Percentiles rank a stretch among this genome's conserved stretches.
Evolutionary conservation across 768 basidiomycete genomes (phyloP).

Genomic region (Rhizopogon rudus): DNA sequence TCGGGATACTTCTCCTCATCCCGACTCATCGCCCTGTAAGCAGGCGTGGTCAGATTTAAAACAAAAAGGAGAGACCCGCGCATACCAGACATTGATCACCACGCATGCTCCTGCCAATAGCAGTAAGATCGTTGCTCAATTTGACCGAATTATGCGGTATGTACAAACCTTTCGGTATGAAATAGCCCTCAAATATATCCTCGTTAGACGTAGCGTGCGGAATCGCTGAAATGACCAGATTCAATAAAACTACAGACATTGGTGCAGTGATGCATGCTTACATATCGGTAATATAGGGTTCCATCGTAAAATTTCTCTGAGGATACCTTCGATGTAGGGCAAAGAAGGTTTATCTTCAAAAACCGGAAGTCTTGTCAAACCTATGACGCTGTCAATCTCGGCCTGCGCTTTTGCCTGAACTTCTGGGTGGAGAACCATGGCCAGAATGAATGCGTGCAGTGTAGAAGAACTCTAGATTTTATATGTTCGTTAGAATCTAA

Average conservation of each 20-base stretch:
- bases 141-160: not conserved
- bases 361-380: slow-evolving; percentile 12
- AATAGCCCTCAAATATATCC: slow-evolving; percentile 37
- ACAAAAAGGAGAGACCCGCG: not conserved
- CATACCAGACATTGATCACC: slow-evolving; percentile 16
- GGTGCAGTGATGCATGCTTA: slow-evolving; percentile 4
- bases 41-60: not conserved
- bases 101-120: slow-evolving; percentile 13
- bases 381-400: slow-evolving; percentile 13
- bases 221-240: slow-evolving; percentile 10
- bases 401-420: slow-evolving; percentile 16
- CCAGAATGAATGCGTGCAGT: slow-evolving; percentile 12
- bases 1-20: slow-evolving; percentile 21
- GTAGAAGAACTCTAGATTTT: slow-evolving; percentile 10
- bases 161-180: slow-evolving; percentile 45
- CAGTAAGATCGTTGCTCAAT: not conserved
- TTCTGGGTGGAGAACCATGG: slow-evolving; percentile 17
- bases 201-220: slow-evolving; percentile 30
- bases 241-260: not conserved
- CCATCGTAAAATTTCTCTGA: slow-evolving; percentile 20
- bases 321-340: slow-evolving; percentile 16
- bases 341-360: slow-evolving; percentile 14
- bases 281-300: slow-evolving; percentile 14
- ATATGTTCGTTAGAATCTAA: not conserved
- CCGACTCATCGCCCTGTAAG: slow-evolving; percentile 17